Conservation (phyloP, 768 basidiomycete species). For the Boletellus sp. region DNA sequence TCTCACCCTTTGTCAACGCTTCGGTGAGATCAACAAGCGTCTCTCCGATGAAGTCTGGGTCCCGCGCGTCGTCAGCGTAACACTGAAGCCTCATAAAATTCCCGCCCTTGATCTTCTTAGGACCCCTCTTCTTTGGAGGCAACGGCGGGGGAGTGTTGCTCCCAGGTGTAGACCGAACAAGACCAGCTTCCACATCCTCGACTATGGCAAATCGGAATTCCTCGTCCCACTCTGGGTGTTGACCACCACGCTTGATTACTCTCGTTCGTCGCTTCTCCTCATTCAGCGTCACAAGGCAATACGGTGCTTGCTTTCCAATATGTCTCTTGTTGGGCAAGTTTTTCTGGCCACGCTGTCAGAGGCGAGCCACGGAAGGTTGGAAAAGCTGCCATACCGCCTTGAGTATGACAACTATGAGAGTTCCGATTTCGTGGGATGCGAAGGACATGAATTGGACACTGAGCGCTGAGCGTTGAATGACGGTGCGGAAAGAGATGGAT, state of each 20-base stretch:
- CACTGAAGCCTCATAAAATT: slow-evolving; percentile 76
- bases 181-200: slow-evolving; percentile 66
- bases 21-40: slow-evolving; percentile 81
- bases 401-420: slow-evolving; percentile 88
- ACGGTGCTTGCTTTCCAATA: slow-evolving; percentile 97
- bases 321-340: slow-evolving; percentile 88
- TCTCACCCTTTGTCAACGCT: slow-evolving; percentile 91
- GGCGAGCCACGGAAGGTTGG: slow-evolving; percentile 1
- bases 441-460: slow-evolving; percentile 45
- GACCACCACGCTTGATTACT: slow-evolving; percentile 94
- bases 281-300: slow-evolving; percentile 76
- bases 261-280: slow-evolving; percentile 85
- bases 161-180: slow-evolving; percentile 38
- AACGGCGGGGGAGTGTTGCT: slow-evolving; percentile 58
- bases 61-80: slow-evolving; percentile 92
- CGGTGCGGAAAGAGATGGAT: slow-evolving; percentile 1
- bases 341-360: slow-evolving; percentile 48
- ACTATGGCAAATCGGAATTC: slow-evolving; percentile 89
- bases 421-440: slow-evolving; percentile 77
- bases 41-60: slow-evolving; percentile 96
- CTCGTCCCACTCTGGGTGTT: slow-evolving; percentile 99
- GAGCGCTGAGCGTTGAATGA: no score
- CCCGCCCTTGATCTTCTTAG: slow-evolving; percentile 62
- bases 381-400: slow-evolving; percentile 71
- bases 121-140: slow-evolving; percentile 59